Evolutionary conservation across 768 basidiomycete genomes (phyloP), one percentile per base, ranked within the genome.

Genomic region (Exsudoporus frostii): DNA sequence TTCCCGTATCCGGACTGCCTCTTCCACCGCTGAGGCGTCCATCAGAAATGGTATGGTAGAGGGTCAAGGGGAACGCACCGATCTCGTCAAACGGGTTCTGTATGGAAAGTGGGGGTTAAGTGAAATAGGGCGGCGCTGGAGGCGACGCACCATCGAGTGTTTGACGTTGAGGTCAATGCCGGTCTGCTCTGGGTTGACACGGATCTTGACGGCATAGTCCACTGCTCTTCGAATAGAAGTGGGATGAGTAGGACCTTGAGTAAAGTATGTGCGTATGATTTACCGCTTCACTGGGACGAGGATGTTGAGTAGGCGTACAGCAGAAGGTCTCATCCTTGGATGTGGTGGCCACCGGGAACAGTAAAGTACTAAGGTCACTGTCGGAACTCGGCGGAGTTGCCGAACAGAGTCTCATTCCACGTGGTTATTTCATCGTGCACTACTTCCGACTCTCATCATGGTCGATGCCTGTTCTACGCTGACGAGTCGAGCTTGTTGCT

Each of bases 31-130:
- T 95, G 24, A 2, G 20, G 24, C 20, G 53, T 32, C 30, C 9
- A 45, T 56, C n/a, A 45, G 49, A 27, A 5, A 34, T 1, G 6
- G 46, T 4, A 15, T 6, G 33, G 19, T 10, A 13, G 11, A 10
- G 25, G n/a, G 14, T 14, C 41, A 24, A 36, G 7, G 14, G 14
- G 14, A 13, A 53, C 56, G n/a, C 51, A 94, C 94, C 96, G 66
- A 98, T 98, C 74, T 99, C 97, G 69, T 98, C 96, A 65, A 98
- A 98, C 0, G 97, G 96, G 72, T 98, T 98, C 95, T 98, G 63
- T 51, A 14, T 36, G 20, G 10, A 13, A 40, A n/a, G 11, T 22
- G 38, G 3, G 17, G 36, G 44, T 54, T 38, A 24, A 30, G 55
- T 9, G 19, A 32, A 56, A 20, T 20, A 33, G 30, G 11, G 10